Base-by-base conservation (phyloP, 2,329 filamentous ascomycete genomes). In the Pyrenochaeta sp. region DNA sequence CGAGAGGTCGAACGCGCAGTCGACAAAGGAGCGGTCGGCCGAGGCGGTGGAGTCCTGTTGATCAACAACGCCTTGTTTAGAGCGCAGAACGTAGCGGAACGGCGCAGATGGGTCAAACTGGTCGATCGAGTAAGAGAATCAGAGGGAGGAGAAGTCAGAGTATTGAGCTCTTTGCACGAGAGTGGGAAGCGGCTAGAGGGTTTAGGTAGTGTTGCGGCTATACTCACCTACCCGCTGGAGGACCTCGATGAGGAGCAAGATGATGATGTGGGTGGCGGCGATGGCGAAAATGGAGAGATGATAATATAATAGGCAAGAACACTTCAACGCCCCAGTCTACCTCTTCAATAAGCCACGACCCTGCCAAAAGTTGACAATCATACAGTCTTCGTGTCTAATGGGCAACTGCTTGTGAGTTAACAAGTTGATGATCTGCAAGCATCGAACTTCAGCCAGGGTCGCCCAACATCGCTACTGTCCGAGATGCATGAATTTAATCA, bases 121-220 rank as follows among this genome's bases (percentile, higher is more conserved):
- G 93, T 98, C 3, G 94, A 98, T 75, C 89, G 89, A 61, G 94
- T 98, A n/a, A 88, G 89, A 64, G 88, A 88, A 52, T 80, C 83
- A 2, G 89, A 92, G 63, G 95, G 94, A 5, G 95, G 94, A 1
- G 93, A 97, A 65, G 91, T 92, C 0, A 84, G 91, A 52, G 87
- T 98, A n/a, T 79, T 98, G 28, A 98, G 94, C 77, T 93, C 91
- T 69, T 90, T 96, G 72, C 94, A 98, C 77, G 94, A 97, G 81
- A 97, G 93, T 75, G 95, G 95, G 0, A 90, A 90, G 80, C 84
- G 93, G 58, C 79, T 99, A 13, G 91, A 93, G 65, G 90, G 89
- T 12, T 77, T 98, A 59, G 93, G 95, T 1, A 91, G 93, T 19
- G 90, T 99, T 61, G 95, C 94, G 15, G 93, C 93, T 1, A 90